Conservation (phyloP, 2,329 filamentous ascomycete species). For the Magnaporthales sp. region DNA sequence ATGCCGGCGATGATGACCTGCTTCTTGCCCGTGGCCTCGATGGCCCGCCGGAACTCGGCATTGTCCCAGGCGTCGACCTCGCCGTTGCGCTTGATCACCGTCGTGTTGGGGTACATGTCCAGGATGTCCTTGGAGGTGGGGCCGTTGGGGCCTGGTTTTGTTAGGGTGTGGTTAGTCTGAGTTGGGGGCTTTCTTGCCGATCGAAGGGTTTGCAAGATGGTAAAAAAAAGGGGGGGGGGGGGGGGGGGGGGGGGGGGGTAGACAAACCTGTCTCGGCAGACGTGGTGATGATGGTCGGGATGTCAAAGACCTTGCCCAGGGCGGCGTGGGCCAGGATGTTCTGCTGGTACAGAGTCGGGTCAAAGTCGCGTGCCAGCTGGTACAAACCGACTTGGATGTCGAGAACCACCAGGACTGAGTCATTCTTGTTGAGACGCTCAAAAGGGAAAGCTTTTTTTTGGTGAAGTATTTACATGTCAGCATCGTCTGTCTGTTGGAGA, state of each 20-base stretch:
- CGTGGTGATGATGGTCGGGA: slow-evolving; percentile 63
- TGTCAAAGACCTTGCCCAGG: slow-evolving; percentile 55
- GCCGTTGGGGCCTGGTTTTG: slow-evolving; percentile 55
- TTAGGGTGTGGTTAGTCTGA: not conserved
- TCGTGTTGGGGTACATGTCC: slow-evolving; percentile 56
- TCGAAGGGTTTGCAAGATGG: not conserved
- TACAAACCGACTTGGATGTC: slow-evolving; percentile 54
- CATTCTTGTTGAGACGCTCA: slow-evolving; percentile 20
- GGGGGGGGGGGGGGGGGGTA: too few relatives aligned
- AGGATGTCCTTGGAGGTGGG: slow-evolving; percentile 61
- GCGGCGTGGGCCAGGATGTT: slow-evolving; percentile 61
- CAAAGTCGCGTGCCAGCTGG: slow-evolving; percentile 55
- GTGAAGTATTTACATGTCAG: not conserved
- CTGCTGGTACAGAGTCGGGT: slow-evolving; percentile 55
- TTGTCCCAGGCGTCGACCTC: slow-evolving; percentile 77
- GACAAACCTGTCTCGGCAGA: slow-evolving; percentile 49
- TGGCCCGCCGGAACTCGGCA: slow-evolving; percentile 54
- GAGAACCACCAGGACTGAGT: slow-evolving; percentile 41
- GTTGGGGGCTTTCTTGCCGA: not conserved
- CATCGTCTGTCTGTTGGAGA: not conserved
- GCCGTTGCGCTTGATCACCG: slow-evolving; percentile 58
- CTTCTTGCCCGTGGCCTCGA: slow-evolving; percentile 54
- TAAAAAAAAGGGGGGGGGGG: too few relatives aligned
- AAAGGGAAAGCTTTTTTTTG: slow-evolving; percentile 12
- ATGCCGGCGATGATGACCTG: slow-evolving; percentile 69